Base-by-base conservation (phyloP, 2,329 filamentous ascomycete genomes). In the Periconia macrospinosa region DNA sequence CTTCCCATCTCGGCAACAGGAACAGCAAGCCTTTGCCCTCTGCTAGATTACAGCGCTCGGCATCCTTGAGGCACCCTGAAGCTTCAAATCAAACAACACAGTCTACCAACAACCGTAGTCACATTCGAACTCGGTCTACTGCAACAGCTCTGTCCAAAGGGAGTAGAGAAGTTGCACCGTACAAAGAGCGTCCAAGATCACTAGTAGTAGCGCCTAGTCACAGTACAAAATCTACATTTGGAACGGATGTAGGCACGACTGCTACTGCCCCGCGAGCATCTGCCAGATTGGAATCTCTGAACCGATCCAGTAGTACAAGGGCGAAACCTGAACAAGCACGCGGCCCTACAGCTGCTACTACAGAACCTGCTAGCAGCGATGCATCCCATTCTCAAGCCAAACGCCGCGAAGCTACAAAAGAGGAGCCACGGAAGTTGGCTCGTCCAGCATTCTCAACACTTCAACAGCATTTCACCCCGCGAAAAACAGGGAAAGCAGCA, bases 391-490 rank as follows among this genome's bases (percentile, higher is more conserved):
- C 54, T 8, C 58, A 62, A 41, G 35, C 55, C 42, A 59, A 54
- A 53, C 62, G 59, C 18, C 60, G 57, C 45, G 66, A 65, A 18
- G 44, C 47, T 30, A 33, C 23, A 6, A 62, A 57, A 18, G 67
- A 70, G 41, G 70, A 67, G 19, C 33, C 56, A 1, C 65, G 60
- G 46, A 68, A 63, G 45, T 54, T 49, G 30, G 53, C 49, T 35
- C 63, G 68, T 19, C 72, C 72, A 35, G 69, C 69, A 1, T 76
- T 76, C 48, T 68, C 64, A 15, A 76, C 71, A 1, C 51, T 75
- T 30, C 73, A 76, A 53, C 73, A 75, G 52, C 72, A 75, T 55
- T 76, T 73, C 41, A 74, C 73, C 3, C 73, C 73, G 33, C 69
- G 66, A 17, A 75, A 75, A 47, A 52, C 58, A 14, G 58, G 58